Percentiles rank a stretch among this genome's conserved stretches.
Evolutionary conservation across 1,284 basidiomycete genomes (phyloP).

Genomic region (Ceratobasidium sp.): DNA sequence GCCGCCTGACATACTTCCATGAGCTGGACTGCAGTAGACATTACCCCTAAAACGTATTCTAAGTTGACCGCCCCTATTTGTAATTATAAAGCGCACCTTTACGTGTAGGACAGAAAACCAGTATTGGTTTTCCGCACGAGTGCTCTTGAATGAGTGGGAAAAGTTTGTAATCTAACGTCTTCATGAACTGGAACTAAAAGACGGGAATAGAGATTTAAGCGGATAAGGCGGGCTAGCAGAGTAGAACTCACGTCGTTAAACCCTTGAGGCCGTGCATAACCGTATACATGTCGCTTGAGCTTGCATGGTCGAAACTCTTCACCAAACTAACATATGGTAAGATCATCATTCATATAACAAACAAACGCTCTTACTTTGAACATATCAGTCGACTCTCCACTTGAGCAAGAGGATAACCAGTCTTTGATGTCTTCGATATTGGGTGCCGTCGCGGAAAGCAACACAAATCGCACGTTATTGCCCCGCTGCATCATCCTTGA

Average conservation of each 20-base stretch:
- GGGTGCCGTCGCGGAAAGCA: slow-evolving; percentile 93
- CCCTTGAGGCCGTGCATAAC: slow-evolving; percentile 59
- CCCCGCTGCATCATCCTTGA: slow-evolving; percentile 88
- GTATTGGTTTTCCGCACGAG: slow-evolving; percentile 78
- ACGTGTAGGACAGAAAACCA: slow-evolving; percentile 87
- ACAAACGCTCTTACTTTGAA: slow-evolving; percentile 67
- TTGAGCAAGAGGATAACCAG: slow-evolving; percentile 61
- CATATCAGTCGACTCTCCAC: slow-evolving; percentile 58
- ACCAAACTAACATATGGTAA: slow-evolving; percentile 71
- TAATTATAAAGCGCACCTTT: slow-evolving; percentile 65
- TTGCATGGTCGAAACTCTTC: slow-evolving; percentile 90
- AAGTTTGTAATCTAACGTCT: slow-evolving; percentile 77
- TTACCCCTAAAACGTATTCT: slow-evolving; percentile 61
- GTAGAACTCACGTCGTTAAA: slow-evolving; percentile 47
- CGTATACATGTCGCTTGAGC: slow-evolving; percentile 75
- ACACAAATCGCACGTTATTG: slow-evolving; percentile 79
- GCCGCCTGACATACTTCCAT: slow-evolving; percentile 74
- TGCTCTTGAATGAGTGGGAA: slow-evolving; percentile 76
- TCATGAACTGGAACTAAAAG: slow-evolving; percentile 67
- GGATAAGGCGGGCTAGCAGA: slow-evolving; percentile 26
- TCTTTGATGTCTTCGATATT: slow-evolving; percentile 95
- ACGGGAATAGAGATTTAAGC: slow-evolving; percentile 75
- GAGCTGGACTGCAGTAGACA: slow-evolving; percentile 77
- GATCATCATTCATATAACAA: slow-evolving; percentile 17
- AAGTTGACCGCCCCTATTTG: background rate